Base-by-base conservation (phyloP, 306 rosid genomes). In the Lagenaria siceraria region DNA sequence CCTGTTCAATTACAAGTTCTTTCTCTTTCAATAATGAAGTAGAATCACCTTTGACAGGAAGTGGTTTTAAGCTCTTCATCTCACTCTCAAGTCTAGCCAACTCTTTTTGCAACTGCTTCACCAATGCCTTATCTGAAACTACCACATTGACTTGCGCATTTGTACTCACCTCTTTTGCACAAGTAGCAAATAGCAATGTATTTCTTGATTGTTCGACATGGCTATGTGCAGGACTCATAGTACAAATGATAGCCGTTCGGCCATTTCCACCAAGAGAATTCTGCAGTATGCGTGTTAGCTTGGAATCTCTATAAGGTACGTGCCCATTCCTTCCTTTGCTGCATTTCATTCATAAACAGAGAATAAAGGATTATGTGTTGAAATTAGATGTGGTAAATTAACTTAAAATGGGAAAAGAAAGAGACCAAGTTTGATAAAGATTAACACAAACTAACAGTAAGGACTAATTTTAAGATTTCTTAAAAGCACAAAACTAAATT, bases 231-330 rank as follows among this genome's bases (percentile, higher is more conserved):
- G 98, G 98, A 81, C 94, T 94, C 80, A 92, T 82, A 3, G 98
- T 94, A 82, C 98, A 94, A 82, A 94, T 81, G 80, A 94, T 89
- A 40, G 98, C 97, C 74, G 96, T 91, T 88, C 98, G 90, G 52
- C 97, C 89, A 81, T 94, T 91, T 69, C 98, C 98, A 60, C 97
- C 98, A 70, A 94, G 85, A 46, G 97, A 94, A 77, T 91, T 94
- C 33, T 94, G 98, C 68, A 94, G 85, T 85, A 94, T 90, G 66
- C 97, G 95, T 60, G 98, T 94, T 81, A 94, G 82, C 81, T 94
- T 94, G 0, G 97, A 94, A 66, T 94, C 97, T 86, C 98, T 88
- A 66, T 84, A 94, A 75, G 97, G 98, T 81, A 94, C 11, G 81
- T 94, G 98, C 21, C 85, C 94, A 83, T 82, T 87, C 85, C 83